Conservation (phyloP, 2,329 filamentous ascomycete genomes). For the Claviceps africana region DNA sequence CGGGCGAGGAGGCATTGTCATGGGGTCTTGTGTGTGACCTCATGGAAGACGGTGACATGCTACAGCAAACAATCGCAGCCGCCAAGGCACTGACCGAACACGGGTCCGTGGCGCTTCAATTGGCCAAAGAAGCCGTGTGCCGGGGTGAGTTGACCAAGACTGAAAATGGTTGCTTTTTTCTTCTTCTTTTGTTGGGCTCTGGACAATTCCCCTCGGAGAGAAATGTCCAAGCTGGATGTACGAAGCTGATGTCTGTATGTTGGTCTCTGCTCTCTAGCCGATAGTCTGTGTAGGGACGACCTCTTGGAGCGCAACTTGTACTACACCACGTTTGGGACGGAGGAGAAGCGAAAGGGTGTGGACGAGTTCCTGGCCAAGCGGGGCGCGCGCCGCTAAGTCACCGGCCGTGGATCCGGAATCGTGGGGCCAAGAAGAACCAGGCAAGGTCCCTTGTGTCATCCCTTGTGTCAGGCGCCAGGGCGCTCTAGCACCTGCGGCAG, state of each 20-base stretch:
- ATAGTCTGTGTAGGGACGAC: conserved; percentile 16
- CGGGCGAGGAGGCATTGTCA: conserved; percentile 13
- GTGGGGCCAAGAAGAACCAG: too few relatives aligned
- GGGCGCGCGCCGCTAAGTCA: not conserved
- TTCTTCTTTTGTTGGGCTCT: not conserved
- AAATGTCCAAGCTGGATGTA: not conserved
- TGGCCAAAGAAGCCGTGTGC: conserved; percentile 17
- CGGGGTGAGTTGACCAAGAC: conserved; percentile 10
- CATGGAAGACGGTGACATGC: conserved; percentile 13
- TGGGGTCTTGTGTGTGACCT: conserved; percentile 15
- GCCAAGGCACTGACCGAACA: conserved; percentile 12
- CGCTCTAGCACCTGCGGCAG: not conserved
- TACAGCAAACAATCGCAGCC: conserved; percentile 12
- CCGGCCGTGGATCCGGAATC: not conserved
- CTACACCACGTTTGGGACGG: conserved; percentile 21
- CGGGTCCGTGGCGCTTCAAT: conserved; percentile 13
- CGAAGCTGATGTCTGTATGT: not conserved
- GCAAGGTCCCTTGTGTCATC: too few relatives aligned
- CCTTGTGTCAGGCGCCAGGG: too few relatives aligned
- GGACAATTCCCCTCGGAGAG: not conserved
- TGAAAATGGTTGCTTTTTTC: not conserved
- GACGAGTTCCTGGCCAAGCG: conserved; percentile 16
- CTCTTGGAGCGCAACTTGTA: conserved; percentile 22
- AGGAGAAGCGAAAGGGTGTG: conserved; percentile 16
- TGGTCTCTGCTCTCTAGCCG: conserved; percentile 9